A percentile compares a stretch with the other conserved stretches of the same genome.
phyloP scores from a whole-genome alignment of 2,329 filamentous ascomycete genomes.

The Verticillium albo-atrum region DNA sequence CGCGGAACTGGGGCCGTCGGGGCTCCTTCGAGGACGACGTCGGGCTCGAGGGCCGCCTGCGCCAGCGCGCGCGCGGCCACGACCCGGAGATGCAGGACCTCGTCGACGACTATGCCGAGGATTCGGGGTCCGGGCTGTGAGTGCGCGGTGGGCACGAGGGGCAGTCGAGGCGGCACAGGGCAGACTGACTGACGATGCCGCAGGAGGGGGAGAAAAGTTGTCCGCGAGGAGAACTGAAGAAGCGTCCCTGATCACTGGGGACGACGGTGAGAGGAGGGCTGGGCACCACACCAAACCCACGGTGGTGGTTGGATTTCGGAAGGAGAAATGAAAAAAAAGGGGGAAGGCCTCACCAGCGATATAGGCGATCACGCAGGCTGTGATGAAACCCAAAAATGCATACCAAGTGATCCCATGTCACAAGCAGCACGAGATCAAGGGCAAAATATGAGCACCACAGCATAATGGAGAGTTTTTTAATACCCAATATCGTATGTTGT shows the following conservation, averaged over 20 bases:
- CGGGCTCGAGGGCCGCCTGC: slow-evolving; percentile 1
- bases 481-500: neutral
- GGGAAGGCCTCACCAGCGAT: neutral
- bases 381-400: too few relatives aligned
- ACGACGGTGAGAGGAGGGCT: neutral
- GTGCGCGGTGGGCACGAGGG: neutral
- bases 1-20: slow-evolving; percentile 83
- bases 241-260: neutral
- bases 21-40: slow-evolving; percentile 62
- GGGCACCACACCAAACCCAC: neutral
- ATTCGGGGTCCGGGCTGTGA: slow-evolving; percentile 1
- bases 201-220: neutral
- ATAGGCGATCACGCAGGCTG: too few relatives aligned
- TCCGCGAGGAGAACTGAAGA: neutral
- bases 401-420: too few relatives aligned
- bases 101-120: slow-evolving; percentile 11
- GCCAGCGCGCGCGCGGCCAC: slow-evolving; percentile 6
- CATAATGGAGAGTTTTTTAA: neutral
- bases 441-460: neutral
- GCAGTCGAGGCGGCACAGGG: too few relatives aligned
- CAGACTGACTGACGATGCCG: too few relatives aligned
- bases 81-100: slow-evolving; percentile 12
- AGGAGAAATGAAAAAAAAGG: neutral
- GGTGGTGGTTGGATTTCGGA: neutral
- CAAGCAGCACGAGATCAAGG: neutral